These are phyloP conservation scores for Neopestalotiopsis rosae DNA, from an alignment of 2,329 filamentous ascomycete species.

Conservation along the genomic window DNA sequence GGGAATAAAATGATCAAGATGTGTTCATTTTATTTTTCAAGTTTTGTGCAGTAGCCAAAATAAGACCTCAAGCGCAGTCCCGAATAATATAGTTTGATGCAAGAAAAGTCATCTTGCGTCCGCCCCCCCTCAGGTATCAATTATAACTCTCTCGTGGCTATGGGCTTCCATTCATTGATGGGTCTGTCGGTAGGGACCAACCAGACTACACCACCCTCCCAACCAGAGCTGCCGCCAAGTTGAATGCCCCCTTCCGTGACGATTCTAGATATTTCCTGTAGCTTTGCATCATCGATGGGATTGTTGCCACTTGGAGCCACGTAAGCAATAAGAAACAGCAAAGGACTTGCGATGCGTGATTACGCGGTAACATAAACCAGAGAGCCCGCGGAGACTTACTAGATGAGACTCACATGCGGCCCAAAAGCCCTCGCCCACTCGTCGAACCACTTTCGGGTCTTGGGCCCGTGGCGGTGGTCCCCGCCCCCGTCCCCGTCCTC, in stretches of 20 bases:
- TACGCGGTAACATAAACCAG: not conserved
- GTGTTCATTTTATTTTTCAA: not conserved
- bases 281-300: conserved; percentile 29
- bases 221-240: conserved; percentile 25
- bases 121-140: too few species aligned
- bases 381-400: conserved; percentile 31
- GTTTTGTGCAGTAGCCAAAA: not conserved
- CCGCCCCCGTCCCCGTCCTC: conserved; percentile 17
- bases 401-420: conserved; percentile 39
- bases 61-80: not conserved
- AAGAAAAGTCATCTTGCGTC: not conserved
- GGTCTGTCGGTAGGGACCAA: conserved; percentile 36
- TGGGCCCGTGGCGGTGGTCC: conserved; percentile 12
- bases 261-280: conserved; percentile 27
- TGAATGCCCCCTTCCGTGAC: conserved; percentile 30
- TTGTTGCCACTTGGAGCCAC: conserved; percentile 28
- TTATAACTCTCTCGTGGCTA: conserved; percentile 28
- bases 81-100: not conserved
- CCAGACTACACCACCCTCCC: conserved; percentile 37
- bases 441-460: conserved; percentile 28
- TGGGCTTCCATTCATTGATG: conserved; percentile 37
- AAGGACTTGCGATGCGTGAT: too few species aligned
- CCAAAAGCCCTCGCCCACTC: conserved; percentile 34
- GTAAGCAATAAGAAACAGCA: not conserved
- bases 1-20: conserved; percentile 33